These are phyloP conservation scores for Globisporangium iwayamae DNA, from an alignment of 352 stramenopile genomes.

Conservation along the genomic window DNA sequence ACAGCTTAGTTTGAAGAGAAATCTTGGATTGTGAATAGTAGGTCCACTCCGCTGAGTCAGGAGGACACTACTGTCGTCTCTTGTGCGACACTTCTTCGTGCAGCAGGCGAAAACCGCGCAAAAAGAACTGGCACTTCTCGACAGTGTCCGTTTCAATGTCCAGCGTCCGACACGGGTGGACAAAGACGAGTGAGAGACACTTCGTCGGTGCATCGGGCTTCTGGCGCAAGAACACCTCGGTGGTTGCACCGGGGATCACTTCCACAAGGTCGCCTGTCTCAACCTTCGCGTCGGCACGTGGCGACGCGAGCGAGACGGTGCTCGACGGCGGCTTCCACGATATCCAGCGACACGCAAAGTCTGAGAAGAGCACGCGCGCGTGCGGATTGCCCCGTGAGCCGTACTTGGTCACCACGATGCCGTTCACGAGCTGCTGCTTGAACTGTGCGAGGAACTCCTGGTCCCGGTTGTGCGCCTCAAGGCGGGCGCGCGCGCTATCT, in stretches of 20 bases:
- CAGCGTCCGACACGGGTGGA: slow-evolving; percentile 65
- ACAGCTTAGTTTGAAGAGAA: not conserved
- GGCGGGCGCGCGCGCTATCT: slow-evolving; percentile 19
- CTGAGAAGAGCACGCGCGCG: slow-evolving; percentile 47
- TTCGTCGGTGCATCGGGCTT: slow-evolving; percentile 24
- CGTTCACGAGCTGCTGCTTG: slow-evolving; percentile 50
- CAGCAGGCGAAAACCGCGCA: slow-evolving; percentile 60
- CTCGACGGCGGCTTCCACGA: slow-evolving; percentile 46
- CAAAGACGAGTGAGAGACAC: slow-evolving; percentile 72
- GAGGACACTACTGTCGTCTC: slow-evolving; percentile 11
- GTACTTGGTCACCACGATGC: slow-evolving; percentile 57
- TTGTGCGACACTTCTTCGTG: slow-evolving; percentile 41
- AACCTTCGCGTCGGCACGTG: slow-evolving; percentile 40
- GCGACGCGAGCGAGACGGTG: slow-evolving; percentile 25
- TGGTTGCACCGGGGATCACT: slow-evolving; percentile 42
- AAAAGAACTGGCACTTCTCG: slow-evolving; percentile 39
- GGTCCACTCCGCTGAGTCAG: not conserved
- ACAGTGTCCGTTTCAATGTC: slow-evolving; percentile 57
- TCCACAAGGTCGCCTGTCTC: slow-evolving; percentile 53
- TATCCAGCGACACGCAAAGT: slow-evolving; percentile 52
- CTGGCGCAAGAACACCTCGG: slow-evolving; percentile 42
- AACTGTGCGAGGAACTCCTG: slow-evolving; percentile 45
- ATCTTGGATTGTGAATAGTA: not conserved
- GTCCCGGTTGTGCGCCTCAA: slow-evolving; percentile 32
- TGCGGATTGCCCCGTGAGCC: slow-evolving; percentile 42